Evolutionary conservation across 2,329 filamentous ascomycete species (phyloP).

Genomic region (Fusarium newnesense): DNA sequence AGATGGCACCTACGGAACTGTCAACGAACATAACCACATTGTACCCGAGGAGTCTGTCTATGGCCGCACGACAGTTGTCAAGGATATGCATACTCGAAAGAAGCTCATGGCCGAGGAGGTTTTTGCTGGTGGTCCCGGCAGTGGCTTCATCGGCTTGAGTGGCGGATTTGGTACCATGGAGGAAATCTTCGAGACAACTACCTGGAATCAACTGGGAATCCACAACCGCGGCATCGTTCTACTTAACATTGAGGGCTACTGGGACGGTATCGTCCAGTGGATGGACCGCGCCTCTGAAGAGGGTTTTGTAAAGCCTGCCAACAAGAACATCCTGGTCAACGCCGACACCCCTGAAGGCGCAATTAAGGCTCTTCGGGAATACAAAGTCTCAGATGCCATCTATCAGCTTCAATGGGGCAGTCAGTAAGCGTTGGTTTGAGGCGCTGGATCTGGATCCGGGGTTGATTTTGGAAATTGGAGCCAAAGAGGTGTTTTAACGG

Average conservation of each 20-base stretch:
- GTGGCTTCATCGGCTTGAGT: slow-evolving; percentile 87
- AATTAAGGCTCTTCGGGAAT: slow-evolving; percentile 74
- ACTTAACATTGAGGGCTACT: slow-evolving; percentile 90
- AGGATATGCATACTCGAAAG: slow-evolving; percentile 97
- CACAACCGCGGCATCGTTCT: slow-evolving; percentile 83
- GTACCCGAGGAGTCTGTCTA: slow-evolving; percentile 74
- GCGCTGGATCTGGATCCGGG: slow-evolving; percentile 19
- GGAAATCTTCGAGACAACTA: slow-evolving; percentile 90
- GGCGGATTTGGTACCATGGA: slow-evolving; percentile 96
- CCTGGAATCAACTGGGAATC: slow-evolving; percentile 97
- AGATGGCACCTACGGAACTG: slow-evolving; percentile 63
- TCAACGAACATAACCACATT: slow-evolving; percentile 60
- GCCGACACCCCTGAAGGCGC: slow-evolving; percentile 79
- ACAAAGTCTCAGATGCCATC: slow-evolving; percentile 78
- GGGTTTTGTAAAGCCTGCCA: slow-evolving; percentile 79
- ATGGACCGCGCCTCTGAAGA: slow-evolving; percentile 77
- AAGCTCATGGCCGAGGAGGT: slow-evolving; percentile 92
- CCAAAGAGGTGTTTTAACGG: slow-evolving; percentile 33
- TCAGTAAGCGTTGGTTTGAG: slow-evolving; percentile 56
- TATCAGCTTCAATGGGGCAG: slow-evolving; percentile 86
- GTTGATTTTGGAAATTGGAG: slow-evolving; percentile 14
- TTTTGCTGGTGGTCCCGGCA: slow-evolving; percentile 80
- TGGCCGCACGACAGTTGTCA: slow-evolving; percentile 86
- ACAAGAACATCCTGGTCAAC: slow-evolving; percentile 81
- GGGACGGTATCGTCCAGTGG: slow-evolving; percentile 87